phyloP scores from a whole-genome alignment of 768 basidiomycete genomes.

The Gelatoporia subvermispora region DNA sequence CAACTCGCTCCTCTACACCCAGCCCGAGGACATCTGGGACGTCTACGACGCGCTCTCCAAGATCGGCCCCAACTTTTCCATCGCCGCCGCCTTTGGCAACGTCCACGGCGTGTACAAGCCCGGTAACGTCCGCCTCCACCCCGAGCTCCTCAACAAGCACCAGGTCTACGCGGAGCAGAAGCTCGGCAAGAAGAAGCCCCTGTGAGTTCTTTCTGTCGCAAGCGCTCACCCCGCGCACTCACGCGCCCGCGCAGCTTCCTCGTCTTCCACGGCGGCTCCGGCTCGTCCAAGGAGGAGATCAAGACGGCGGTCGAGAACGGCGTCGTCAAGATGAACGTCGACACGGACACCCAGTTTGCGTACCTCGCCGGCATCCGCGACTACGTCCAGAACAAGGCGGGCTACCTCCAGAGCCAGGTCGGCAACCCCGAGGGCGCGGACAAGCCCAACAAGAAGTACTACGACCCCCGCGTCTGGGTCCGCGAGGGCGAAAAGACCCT shows the following conservation, averaged over 20 bases:
- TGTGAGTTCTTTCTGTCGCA: conserved; percentile 47
- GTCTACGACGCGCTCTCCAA: conserved; percentile 79
- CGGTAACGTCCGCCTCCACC: conserved; percentile 92
- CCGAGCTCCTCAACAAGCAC: conserved; percentile 89
- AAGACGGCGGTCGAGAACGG: conserved; percentile 84
- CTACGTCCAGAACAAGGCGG: conserved; percentile 82
- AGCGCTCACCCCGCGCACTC: not conserved
- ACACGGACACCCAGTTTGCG: conserved; percentile 91
- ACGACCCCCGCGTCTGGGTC: conserved; percentile 98
- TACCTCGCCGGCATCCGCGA: conserved; percentile 87
- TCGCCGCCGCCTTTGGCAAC: conserved; percentile 97
- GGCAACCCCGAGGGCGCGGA: conserved; percentile 96
- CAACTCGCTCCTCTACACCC: conserved; percentile 92
- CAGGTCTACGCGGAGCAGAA: conserved; percentile 71
- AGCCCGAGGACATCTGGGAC: conserved; percentile 93
- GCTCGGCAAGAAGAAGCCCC: conserved; percentile 66
- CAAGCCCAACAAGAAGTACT: conserved; percentile 99
- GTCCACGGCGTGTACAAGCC: conserved; percentile 99
- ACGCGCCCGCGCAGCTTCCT: conserved; percentile 59
- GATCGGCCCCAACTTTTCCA: conserved; percentile 91
- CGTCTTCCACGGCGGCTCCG: conserved; percentile 99
- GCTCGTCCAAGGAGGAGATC: conserved; percentile 95
- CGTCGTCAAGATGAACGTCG: conserved; percentile 99
- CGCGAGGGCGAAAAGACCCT: conserved; percentile 98
- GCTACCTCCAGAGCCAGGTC: conserved; percentile 85